Base-by-base conservation (phyloP, 768 basidiomycete species). In the Panus rudis region DNA sequence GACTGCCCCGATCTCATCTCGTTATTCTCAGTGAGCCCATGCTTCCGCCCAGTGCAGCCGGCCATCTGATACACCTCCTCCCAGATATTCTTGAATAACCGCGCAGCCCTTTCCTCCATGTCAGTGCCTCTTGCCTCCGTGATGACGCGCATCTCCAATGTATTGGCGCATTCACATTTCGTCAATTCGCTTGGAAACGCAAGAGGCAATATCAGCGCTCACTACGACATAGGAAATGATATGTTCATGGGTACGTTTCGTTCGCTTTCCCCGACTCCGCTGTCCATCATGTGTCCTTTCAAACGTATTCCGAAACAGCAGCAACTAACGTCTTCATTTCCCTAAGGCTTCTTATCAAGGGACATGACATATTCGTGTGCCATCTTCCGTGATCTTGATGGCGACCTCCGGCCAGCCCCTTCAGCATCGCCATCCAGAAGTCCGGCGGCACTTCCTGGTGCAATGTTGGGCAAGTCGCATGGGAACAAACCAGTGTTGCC, bases 301-400 rank as follows among this genome's bases (percentile, higher is more conserved):
- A 35, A 27, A 17, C 46, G 74, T 16, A 16, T 13, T 4, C 19
- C n/a, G n/a, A n/a, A n/a, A n/a, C n/a, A n/a, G n/a, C n/a, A n/a
- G n/a, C n/a, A n/a, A 30, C 28, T 24, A 4, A 30, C 8, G 1
- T 4, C 5, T 3, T 23, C 10, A 26, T 23, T 21, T n/a, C 17
- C 17, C 25, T 28, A 20, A 61, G 73, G 72, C 2, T 78, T 82
- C 59, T 59, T 82, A 23, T 79, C 77, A 0, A 60, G 70, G 41
- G 84, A 87, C 55, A 85, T 88, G 83, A 84, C 81, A 16, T 85
- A 88, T 59, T 82, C 81, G 0, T 82, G 79, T 55, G 83, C 74
- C 8, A 81, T 85, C 48, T 85, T 81, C 57, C 66, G 73, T 13
- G 72, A 78, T 30, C 65, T 84, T 3, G 81, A 84, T 53, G 71